Conservation (phyloP, 2,329 filamentous ascomycete species). For the Colletotrichum sp. region DNA sequence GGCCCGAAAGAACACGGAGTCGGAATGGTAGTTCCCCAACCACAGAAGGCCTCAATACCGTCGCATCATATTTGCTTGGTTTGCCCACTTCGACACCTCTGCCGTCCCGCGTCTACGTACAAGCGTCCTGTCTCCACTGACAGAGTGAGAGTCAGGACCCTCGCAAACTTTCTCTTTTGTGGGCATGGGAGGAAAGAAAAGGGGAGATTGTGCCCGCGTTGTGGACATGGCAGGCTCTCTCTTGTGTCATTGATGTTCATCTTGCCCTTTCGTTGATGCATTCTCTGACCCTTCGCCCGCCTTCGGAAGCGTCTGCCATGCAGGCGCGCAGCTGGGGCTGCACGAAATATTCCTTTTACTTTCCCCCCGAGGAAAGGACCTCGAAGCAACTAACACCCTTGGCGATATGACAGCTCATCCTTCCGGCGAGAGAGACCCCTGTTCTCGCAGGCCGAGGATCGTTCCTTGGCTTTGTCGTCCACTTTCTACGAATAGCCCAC, state of each 20-base stretch:
- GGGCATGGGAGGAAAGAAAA: neutral
- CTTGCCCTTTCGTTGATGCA: neutral
- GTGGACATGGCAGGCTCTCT: neutral
- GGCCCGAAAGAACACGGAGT: neutral
- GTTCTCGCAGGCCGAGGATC: neutral
- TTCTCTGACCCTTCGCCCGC: neutral
- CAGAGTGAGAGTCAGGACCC: neutral
- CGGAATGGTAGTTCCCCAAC: neutral
- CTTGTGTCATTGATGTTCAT: neutral
- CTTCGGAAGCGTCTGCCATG: neutral
- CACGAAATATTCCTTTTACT: constrained; percentile 1
- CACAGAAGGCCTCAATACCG: neutral
- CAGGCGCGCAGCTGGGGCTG: neutral
- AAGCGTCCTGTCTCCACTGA: neutral
- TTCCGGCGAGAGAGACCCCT: neutral
- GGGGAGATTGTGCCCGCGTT: neutral
- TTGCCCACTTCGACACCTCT: neutral
- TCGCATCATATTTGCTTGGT: neutral
- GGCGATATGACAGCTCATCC: constrained; percentile 6
- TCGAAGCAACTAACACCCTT: neutral
- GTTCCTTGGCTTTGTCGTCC: neutral
- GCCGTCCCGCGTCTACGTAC: neutral
- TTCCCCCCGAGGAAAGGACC: neutral
- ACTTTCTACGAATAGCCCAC: neutral
- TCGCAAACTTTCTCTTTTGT: neutral